These are phyloP conservation scores for Colletotrichum scovillei DNA, from an alignment of 2,329 filamentous ascomycete genomes.

Conservation along the genomic window DNA sequence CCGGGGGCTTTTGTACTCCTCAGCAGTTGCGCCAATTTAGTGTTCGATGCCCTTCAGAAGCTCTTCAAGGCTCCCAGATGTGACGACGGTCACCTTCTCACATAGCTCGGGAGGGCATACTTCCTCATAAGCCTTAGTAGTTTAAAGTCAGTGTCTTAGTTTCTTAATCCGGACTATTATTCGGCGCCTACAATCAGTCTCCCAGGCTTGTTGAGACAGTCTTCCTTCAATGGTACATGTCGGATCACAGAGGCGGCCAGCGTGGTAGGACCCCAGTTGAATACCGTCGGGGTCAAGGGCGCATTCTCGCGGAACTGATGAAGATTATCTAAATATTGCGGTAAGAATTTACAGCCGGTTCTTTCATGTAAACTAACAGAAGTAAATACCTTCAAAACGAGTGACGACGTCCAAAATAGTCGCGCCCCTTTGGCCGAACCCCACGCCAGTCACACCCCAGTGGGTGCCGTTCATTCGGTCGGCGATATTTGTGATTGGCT, in stretches of 20 bases:
- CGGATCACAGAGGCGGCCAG: background rate
- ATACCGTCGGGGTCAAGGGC: background rate
- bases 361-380: no score
- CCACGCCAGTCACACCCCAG: background rate
- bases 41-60: background rate
- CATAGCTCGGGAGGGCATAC: background rate
- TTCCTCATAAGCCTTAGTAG: background rate
- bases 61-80: background rate
- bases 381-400: background rate
- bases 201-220: background rate
- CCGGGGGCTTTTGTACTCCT: no score
- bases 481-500: background rate
- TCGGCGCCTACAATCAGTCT: background rate
- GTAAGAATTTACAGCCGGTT: no score
- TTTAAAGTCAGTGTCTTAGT: background rate
- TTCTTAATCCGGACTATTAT: no score
- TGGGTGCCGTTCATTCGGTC: background rate
- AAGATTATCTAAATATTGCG: background rate
- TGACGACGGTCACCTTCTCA: background rate
- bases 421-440: background rate
- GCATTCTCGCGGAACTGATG: background rate
- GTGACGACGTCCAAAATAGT: background rate
- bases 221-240: background rate
- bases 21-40: no score
- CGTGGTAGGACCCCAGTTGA: background rate